Percentiles rank a stretch among this genome's conserved stretches.
phyloP scores from a whole-genome alignment of 352 stramenopile genomes.

The Nothophytophthora sp. region DNA sequence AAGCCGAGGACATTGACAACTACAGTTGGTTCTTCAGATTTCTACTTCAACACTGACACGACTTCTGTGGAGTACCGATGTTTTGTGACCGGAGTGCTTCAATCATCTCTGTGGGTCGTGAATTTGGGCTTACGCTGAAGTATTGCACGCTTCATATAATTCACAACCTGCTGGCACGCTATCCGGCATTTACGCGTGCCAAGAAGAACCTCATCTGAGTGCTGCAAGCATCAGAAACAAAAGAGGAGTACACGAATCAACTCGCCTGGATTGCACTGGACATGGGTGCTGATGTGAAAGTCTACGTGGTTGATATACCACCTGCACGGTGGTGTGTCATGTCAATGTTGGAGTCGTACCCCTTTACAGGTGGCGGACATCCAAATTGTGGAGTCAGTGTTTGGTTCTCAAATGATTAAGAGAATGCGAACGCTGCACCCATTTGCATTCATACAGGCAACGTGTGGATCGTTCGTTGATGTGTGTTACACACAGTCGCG shows the following conservation, averaged over 20 bases:
- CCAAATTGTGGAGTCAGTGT: conserved; percentile 7
- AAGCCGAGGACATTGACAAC: conserved; percentile 2
- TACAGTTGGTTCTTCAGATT: conserved; percentile 3
- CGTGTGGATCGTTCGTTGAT: conserved; percentile 1
- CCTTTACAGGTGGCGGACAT: conserved; percentile 5
- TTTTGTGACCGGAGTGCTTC: conserved; percentile 1
- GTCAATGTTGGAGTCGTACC: no score
- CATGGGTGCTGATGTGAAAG: neutral
- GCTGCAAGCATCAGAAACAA: neutral
- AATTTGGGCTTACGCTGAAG: neutral
- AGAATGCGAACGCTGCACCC: neutral
- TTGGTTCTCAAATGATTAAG: conserved; percentile 1
- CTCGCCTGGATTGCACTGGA: conserved; percentile 1
- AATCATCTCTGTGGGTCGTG: neutral
- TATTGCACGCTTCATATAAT: conserved; percentile 3
- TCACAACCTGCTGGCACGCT: neutral
- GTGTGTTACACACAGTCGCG: neutral
- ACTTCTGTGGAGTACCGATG: neutral
- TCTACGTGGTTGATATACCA: neutral
- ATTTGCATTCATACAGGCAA: conserved; percentile 1
- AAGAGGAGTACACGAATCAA: neutral
- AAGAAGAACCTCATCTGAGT: neutral
- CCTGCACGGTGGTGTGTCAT: neutral
- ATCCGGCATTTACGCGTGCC: neutral
- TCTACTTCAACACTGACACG: neutral